Percentiles rank a stretch among this genome's conserved stretches.
phyloP scores from a whole-genome alignment of 192 early-diverging fungal species.

The Entrophospora sp. region DNA sequence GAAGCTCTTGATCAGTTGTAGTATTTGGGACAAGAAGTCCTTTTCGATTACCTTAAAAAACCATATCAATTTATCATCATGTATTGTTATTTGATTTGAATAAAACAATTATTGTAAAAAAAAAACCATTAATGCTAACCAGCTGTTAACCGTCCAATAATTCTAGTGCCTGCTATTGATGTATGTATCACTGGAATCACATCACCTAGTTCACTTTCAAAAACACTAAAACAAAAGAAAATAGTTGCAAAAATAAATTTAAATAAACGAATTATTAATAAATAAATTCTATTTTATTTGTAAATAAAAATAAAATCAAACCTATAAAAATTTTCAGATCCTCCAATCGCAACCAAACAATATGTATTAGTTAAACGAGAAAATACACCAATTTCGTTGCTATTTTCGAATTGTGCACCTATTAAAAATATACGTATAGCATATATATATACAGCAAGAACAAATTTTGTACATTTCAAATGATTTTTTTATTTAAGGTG shows the following conservation, averaged over 20 bases:
- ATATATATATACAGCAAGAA: not conserved
- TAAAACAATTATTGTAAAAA: not conserved
- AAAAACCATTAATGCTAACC: not conserved
- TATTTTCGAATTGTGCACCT: conserved; percentile 98
- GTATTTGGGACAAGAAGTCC: conserved; percentile 91
- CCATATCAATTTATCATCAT: not conserved
- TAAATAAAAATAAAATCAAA: conserved; percentile 22
- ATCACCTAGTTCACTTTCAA: conserved; percentile 91
- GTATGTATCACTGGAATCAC: conserved; percentile 95
- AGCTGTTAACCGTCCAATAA: conserved; percentile 88
- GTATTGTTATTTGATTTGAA: too few relatives aligned
- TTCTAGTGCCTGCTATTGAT: conserved; percentile 93
- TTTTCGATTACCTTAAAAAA: conserved; percentile 69
- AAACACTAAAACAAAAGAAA: conserved; percentile 51
- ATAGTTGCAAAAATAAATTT: too few relatives aligned
- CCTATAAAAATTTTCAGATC: conserved; percentile 99
- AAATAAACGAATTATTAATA: too few relatives aligned
- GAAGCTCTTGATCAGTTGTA: conserved; percentile 96
- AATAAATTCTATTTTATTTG: not conserved
- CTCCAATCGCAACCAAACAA: conserved; percentile 93
- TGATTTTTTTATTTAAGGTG: not conserved
- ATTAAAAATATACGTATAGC: not conserved
- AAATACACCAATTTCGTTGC: conserved; percentile 98
- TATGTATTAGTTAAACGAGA: conserved; percentile 96
- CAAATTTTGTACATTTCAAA: not conserved